Conservation (phyloP, 2,329 filamentous ascomycete genomes). For the Bisporella sp. region DNA sequence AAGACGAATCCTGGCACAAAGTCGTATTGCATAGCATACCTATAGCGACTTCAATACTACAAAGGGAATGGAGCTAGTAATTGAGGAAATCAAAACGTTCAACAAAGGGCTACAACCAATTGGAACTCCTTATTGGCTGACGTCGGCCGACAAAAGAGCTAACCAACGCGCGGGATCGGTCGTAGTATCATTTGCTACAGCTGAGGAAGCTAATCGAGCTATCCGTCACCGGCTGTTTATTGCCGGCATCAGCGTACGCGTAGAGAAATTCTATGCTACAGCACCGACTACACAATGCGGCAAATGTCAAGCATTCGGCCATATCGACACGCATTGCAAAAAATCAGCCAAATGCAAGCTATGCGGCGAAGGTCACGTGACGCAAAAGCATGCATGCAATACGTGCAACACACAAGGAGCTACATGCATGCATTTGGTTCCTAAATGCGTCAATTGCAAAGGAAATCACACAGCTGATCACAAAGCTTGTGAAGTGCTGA, state of each 20-base stretch:
- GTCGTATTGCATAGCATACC: not conserved
- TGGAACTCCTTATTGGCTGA: not conserved
- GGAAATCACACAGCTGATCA: not conserved
- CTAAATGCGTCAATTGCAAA: conserved; percentile 1
- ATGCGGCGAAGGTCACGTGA: not conserved
- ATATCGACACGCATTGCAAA: conserved; percentile 1
- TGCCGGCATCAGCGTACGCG: not conserved
- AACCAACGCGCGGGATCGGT: not conserved
- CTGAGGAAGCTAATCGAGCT: not conserved
- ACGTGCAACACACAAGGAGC: not conserved
- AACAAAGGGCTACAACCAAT: conserved; percentile 3
- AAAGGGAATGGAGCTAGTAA: not conserved
- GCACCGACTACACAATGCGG: not conserved
- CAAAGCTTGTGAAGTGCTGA: not conserved
- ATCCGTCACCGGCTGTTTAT: conserved; percentile 3
- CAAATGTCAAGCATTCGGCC: conserved; percentile 1
- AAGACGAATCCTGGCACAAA: not conserved
- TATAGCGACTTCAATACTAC: not conserved
- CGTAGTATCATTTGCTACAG: conserved; percentile 2
- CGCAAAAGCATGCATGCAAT: not conserved
- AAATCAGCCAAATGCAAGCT: not conserved
- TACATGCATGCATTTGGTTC: conserved; percentile 1
- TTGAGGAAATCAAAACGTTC: conserved; percentile 1
- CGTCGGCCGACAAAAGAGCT: not conserved
- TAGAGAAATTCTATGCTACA: not conserved